Percentiles rank a stretch among this genome's conserved stretches.
Conservation (phyloP, 176 grass and related monocot species). For the Rhipidocladum racemiflorum region DNA sequence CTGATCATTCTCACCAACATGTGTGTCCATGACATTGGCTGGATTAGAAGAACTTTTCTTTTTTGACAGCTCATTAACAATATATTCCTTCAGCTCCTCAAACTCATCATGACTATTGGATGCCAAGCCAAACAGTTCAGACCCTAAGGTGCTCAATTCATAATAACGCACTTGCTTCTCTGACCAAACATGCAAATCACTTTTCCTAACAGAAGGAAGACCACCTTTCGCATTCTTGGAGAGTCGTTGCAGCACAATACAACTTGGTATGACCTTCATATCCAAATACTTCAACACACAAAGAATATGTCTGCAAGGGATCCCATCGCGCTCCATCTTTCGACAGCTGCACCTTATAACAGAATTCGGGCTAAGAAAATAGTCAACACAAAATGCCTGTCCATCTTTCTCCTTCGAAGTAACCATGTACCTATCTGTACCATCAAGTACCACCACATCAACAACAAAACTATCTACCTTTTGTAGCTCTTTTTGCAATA, state of each 20-base stretch:
- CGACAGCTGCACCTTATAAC: background rate
- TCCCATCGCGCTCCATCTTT: background rate
- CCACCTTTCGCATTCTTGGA: background rate
- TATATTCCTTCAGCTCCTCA: background rate
- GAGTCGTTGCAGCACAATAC: background rate
- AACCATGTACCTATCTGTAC: background rate
- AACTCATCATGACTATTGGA: background rate
- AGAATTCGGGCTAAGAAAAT: fast-evolving
- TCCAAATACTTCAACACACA: background rate
- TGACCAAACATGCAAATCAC: background rate
- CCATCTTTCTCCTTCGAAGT: background rate
- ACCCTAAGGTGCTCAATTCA: background rate
- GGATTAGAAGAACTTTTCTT: background rate
- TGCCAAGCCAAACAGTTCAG: background rate
- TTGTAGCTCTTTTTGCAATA: background rate
- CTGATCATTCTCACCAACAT: background rate
- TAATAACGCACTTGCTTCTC: background rate
- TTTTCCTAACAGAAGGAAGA: background rate
- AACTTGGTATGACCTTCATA: background rate
- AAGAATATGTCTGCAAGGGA: background rate
- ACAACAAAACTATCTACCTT: background rate
- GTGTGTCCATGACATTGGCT: background rate
- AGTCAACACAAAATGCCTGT: background rate
- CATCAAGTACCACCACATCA: background rate
- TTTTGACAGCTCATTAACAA: background rate